Evolutionary conservation across 2,329 filamentous ascomycete species (phyloP), one percentile per base, ranked within the genome.

Genomic region (Hymenoscyphus repandus): DNA sequence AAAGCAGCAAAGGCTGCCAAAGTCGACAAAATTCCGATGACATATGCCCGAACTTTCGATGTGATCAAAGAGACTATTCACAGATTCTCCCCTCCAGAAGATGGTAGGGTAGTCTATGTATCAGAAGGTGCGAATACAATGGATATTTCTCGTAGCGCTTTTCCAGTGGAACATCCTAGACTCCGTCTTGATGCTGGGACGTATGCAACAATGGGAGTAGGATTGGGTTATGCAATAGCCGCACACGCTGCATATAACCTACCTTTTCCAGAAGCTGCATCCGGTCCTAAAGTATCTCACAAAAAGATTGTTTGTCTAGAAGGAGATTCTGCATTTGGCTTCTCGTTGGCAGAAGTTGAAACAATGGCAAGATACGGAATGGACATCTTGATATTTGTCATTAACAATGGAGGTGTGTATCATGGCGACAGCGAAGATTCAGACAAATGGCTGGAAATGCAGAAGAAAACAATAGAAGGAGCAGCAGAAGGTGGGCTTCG

Each of bases 51-150:
- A 44, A 73, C 72, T 2, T 81, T 78, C 61, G 69, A 75, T 43
- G 65, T 77, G 43, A 78, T 82, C 58, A 78, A 75, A 55, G 60
- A 66, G 2, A 71, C 70, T 2, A 65, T 82, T 7, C 70, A 79
- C 55, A 59, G 55, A 3, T 59, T 76, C 30, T 75, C 70, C 0
- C 73, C 69, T 11, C 70, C 69, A 1, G 67, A 70, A 37, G 63
- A 74, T 11, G 75, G 73, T 18, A 65, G 70, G 39, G 70, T 80
- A 20, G 73, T 80, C 18, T 81, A 80, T 54, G 68, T 81, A 33
- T 78, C 76, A 1, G 77, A 82, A 65, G 78, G 78, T 6, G 76
- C 78, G 7, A 80, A 80, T 58, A 79, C 78, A 6, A 82, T 81
- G 79, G 79, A 82, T 56, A 80, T 81, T 47, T 78, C 75, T 2